These are phyloP conservation scores for Mycena amicta DNA, from an alignment of 768 basidiomycete species.

Conservation along the genomic window DNA sequence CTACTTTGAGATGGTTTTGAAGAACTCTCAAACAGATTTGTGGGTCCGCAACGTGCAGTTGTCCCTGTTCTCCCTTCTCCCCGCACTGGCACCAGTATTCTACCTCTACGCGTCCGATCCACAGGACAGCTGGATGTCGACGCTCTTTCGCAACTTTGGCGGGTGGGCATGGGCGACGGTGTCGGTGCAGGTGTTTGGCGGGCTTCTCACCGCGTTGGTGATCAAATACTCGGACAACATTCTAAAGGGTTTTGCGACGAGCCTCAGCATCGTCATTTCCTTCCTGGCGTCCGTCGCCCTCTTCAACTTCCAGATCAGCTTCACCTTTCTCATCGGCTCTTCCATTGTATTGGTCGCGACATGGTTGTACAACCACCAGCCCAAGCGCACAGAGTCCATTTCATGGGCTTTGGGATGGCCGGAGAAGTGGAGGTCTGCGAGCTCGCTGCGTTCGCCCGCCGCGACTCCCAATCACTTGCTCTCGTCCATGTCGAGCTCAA, in stretches of 20 bases:
- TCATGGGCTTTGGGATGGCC: constrained; percentile 22
- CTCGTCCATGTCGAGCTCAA: constrained; percentile 20
- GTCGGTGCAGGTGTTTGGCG: constrained; percentile 86
- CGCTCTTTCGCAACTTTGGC: constrained; percentile 84
- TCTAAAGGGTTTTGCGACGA: constrained; percentile 93
- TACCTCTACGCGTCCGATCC: constrained; percentile 46
- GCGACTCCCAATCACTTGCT: constrained; percentile 8
- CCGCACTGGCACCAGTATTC: constrained; percentile 80
- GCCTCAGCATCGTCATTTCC: constrained; percentile 90
- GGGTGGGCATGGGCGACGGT: constrained; percentile 93
- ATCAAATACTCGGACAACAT: constrained; percentile 95
- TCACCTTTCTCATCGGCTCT: constrained; percentile 84
- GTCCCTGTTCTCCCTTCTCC: constrained; percentile 86
- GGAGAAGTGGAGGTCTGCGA: constrained; percentile 23
- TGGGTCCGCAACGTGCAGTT: constrained; percentile 93
- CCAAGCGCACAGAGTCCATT: constrained; percentile 30
- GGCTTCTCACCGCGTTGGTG: constrained; percentile 88
- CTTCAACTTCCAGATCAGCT: constrained; percentile 86
- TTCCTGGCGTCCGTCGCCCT: constrained; percentile 90
- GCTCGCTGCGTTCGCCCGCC: constrained; percentile 17
- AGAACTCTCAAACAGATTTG: constrained; percentile 79
- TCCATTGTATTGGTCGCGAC: constrained; percentile 84
- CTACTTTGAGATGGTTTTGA: constrained; percentile 93
- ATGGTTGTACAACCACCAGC: constrained; percentile 86
- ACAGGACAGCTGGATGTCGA: constrained; percentile 41